These are phyloP conservation scores for Pseudocercospora crystallina DNA, from an alignment of 2,329 filamentous ascomycete species.

Conservation along the genomic window DNA sequence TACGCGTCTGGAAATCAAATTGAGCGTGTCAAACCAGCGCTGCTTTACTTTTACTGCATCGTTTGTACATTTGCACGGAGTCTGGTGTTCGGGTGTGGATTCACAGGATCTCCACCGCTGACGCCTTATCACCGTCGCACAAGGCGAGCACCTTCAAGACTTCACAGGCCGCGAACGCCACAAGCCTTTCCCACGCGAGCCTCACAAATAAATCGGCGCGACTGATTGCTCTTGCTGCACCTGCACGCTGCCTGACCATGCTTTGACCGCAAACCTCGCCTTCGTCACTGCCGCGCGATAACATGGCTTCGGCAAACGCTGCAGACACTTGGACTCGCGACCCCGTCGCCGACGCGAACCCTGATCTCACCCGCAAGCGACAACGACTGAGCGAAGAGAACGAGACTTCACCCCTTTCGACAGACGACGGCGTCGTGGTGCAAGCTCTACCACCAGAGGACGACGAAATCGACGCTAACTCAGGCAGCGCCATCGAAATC, in stretches of 20 bases:
- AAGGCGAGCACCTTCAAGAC: too few species aligned
- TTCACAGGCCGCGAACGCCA: too few species aligned
- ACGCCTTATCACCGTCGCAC: too few species aligned
- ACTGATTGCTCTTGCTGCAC: constrained; percentile 7
- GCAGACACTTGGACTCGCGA: constrained; percentile 36
- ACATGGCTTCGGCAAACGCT: constrained; percentile 26
- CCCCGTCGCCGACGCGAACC: constrained; percentile 45
- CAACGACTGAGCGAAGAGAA: constrained; percentile 43
- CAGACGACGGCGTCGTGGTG: constrained; percentile 25
- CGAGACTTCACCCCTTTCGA: constrained; percentile 27
- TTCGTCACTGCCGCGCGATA: constrained; percentile 1
- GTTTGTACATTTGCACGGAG: too few species aligned
- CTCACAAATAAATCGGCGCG: too few species aligned
- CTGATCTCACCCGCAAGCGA: constrained; percentile 48
- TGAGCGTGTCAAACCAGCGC: too few species aligned
- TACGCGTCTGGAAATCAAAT: too few species aligned
- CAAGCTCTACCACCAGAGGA: constrained; percentile 39
- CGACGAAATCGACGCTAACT: constrained; percentile 40
- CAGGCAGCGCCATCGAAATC: constrained; percentile 41
- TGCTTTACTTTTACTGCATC: too few species aligned
- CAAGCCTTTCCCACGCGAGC: too few species aligned
- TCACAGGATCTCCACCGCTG: too few species aligned
- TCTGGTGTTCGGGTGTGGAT: too few species aligned
- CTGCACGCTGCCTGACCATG: constrained; percentile 3
- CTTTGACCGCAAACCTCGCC: constrained; percentile 1